phyloP scores from a whole-genome alignment of 78 protist genomes.

The Creolimax fragrantissima region DNA sequence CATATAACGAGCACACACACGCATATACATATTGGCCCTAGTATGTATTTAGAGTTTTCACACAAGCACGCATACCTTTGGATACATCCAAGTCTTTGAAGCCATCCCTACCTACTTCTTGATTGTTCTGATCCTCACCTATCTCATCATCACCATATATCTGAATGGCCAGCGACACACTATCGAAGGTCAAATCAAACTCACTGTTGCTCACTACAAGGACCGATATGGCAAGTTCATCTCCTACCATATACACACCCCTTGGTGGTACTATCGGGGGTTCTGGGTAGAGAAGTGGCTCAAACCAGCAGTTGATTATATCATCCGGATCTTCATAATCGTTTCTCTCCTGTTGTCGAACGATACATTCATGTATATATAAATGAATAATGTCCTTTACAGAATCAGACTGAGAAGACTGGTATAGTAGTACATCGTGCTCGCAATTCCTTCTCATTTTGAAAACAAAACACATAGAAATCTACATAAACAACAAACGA shows the following conservation, averaged over 20 bases:
- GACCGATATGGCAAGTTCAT: neutral
- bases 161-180: neutral
- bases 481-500: too few species aligned
- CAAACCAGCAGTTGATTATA: neutral
- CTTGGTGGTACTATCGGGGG: neutral
- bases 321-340: neutral
- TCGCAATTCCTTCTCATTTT: too few species aligned
- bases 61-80: neutral
- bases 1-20: neutral
- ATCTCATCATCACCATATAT: neutral
- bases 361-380: neutral
- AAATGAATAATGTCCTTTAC: neutral
- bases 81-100: neutral
- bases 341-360: too few species aligned
- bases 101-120: neutral
- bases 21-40: neutral
- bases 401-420: too few species aligned
- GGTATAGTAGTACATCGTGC: too few species aligned
- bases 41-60: neutral
- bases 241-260: neutral
- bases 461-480: too few species aligned
- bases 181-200: neutral
- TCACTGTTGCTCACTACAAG: neutral
- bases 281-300: neutral
- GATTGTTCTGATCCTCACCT: neutral